Percentiles rank a stretch among this genome's conserved stretches.
Evolutionary conservation across 2,329 filamentous ascomycete genomes (phyloP).

Genomic region (Xenoacremonium recifei): DNA sequence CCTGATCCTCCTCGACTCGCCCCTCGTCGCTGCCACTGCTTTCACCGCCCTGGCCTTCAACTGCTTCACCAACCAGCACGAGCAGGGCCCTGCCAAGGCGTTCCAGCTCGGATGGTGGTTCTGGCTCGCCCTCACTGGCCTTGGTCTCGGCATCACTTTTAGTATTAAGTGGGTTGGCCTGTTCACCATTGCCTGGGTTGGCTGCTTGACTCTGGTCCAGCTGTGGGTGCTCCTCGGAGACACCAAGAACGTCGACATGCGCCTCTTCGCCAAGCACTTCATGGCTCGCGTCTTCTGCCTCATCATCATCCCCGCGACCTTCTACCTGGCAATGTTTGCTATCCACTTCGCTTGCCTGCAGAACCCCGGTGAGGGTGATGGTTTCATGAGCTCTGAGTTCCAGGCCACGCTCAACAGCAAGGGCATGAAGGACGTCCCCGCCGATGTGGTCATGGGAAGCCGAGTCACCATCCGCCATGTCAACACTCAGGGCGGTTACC

Average conservation of each 20-base stretch:
- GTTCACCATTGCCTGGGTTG: constrained; percentile 98
- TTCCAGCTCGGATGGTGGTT: constrained; percentile 97
- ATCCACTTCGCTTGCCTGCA: constrained; percentile 93
- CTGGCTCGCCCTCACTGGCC: constrained; percentile 84
- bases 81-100: constrained; percentile 83
- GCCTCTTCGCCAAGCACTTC: constrained; percentile 90
- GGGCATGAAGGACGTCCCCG: constrained; percentile 91
- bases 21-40: constrained; percentile 88
- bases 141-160: constrained; percentile 83
- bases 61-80: constrained; percentile 95
- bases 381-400: constrained; percentile 99
- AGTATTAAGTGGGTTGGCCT: constrained; percentile 99
- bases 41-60: constrained; percentile 87
- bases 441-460: constrained; percentile 87
- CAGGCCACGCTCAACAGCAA: constrained; percentile 96
- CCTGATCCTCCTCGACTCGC: constrained; percentile 93
- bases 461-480: constrained; percentile 84
- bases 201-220: constrained; percentile 83
- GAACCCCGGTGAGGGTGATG: constrained; percentile 95
- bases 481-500: constrained; percentile 96
- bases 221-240: constrained; percentile 95
- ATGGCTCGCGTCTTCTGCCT: constrained; percentile 88
- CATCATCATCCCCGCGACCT: constrained; percentile 80
- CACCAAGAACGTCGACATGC: constrained; percentile 77
- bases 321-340: constrained; percentile 96